Evolutionary conservation across 352 stramenopile genomes (phyloP).

Genomic region (Globisporangium paddicum): DNA sequence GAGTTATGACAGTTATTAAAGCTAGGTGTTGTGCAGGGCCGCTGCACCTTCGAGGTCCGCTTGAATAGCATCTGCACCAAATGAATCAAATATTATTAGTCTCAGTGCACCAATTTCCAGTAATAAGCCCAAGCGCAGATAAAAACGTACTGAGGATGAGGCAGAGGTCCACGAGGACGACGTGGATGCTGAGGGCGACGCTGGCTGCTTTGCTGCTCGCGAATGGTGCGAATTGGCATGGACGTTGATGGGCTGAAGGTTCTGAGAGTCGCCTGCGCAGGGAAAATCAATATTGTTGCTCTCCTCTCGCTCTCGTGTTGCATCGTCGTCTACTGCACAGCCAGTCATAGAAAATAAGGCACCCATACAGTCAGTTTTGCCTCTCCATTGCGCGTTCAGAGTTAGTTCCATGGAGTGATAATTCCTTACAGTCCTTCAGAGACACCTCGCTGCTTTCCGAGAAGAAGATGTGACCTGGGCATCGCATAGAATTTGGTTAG

Average conservation of each 20-base stretch:
- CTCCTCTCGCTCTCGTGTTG: neutral
- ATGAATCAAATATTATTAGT: neutral
- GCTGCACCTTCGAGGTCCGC: conserved; percentile 10
- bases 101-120: too few species aligned
- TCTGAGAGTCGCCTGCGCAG: neutral
- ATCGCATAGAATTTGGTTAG: neutral
- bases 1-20: neutral
- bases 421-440: neutral
- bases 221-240: neutral
- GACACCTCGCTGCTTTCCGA: neutral
- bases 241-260: neutral
- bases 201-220: neutral
- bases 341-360: neutral
- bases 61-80: conserved; percentile 9
- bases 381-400: too few species aligned
- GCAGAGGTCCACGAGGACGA: conserved; percentile 5
- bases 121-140: too few species aligned
- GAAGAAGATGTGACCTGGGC: neutral
- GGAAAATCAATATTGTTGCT: neutral
- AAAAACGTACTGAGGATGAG: conserved; percentile 4
- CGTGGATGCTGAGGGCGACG: neutral
- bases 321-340: neutral
- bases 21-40: conserved; percentile 10
- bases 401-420: neutral
- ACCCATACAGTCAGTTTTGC: neutral